Evolutionary conservation across 306 rosid genomes (phyloP).

Genomic region (Dalbergia oliveri): DNA sequence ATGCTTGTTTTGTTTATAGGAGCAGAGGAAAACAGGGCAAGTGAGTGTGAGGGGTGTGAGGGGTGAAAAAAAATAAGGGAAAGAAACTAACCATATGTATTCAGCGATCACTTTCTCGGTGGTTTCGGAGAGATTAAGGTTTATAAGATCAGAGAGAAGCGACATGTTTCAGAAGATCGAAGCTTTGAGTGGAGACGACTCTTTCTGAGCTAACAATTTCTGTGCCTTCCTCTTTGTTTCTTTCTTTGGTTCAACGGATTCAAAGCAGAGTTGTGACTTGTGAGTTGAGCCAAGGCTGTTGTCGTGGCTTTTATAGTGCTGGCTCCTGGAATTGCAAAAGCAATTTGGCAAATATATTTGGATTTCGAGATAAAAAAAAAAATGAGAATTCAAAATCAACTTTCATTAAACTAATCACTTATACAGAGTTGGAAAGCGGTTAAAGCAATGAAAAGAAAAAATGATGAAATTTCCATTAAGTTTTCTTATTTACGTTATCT

Average conservation of each 20-base stretch:
- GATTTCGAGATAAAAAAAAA: no score
- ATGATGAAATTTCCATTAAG: no score
- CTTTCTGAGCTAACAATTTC: neutral
- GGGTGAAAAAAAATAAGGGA: neutral
- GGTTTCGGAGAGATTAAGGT: constrained; percentile 62
- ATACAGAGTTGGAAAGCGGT: no score
- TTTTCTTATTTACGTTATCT: no score
- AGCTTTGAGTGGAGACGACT: constrained; percentile 7
- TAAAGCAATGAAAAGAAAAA: no score
- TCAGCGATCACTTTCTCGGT: constrained; percentile 72
- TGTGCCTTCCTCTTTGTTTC: neutral
- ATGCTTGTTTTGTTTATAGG: neutral
- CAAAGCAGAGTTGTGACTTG: neutral
- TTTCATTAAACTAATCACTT: no score
- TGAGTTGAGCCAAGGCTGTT: neutral
- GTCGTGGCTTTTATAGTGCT: constrained; percentile 36
- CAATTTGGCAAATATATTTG: no score
- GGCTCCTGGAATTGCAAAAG: neutral
- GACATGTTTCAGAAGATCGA: constrained; percentile 49
- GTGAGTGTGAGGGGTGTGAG: neutral
- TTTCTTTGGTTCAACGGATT: neutral
- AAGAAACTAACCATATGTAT: constrained; percentile 65
- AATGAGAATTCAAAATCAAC: no score
- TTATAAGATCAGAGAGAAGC: constrained; percentile 65
- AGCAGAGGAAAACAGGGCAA: neutral